phyloP scores from a whole-genome alignment of 257 asterid species.

The Nicotiana sylvestris region DNA sequence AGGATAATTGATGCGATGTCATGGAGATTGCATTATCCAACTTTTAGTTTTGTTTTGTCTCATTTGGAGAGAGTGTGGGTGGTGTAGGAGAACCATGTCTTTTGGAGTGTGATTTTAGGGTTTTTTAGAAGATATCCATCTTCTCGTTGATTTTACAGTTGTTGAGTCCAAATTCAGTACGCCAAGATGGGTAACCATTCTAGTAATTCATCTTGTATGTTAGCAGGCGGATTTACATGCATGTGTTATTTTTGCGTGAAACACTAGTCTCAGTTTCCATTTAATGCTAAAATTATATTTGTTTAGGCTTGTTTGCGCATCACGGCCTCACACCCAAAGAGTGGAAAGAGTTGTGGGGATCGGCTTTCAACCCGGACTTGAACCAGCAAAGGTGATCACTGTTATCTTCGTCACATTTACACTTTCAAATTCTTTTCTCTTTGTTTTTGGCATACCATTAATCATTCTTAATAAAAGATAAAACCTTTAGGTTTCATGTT shows the following conservation, averaged over 20 bases:
- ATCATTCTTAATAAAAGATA: neutral
- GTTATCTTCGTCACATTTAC: neutral
- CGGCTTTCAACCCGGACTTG: slow-evolving; percentile 93
- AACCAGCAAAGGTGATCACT: slow-evolving; percentile 67
- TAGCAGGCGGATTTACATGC: neutral
- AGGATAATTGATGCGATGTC: neutral
- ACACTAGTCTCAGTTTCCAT: neutral
- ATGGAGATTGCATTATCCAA: neutral
- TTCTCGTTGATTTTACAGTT: neutral
- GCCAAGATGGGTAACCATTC: neutral
- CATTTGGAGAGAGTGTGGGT: neutral
- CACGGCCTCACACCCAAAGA: slow-evolving; percentile 66
- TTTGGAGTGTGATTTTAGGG: neutral
- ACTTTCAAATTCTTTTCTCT: neutral
- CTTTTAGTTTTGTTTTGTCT: neutral
- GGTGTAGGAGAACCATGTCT: neutral
- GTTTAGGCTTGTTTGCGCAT: slow-evolving; percentile 60
- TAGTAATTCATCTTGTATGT: neutral
- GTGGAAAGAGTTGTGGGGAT: slow-evolving; percentile 80
- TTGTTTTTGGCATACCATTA: neutral
- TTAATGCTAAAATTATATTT: neutral
- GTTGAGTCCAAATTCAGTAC: neutral
- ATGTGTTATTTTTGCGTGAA: neutral
- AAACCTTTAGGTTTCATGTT: neutral
- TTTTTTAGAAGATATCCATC: neutral